Conservation (phyloP, 352 stramenopile species). For the Saprolegnia parasitica region DNA sequence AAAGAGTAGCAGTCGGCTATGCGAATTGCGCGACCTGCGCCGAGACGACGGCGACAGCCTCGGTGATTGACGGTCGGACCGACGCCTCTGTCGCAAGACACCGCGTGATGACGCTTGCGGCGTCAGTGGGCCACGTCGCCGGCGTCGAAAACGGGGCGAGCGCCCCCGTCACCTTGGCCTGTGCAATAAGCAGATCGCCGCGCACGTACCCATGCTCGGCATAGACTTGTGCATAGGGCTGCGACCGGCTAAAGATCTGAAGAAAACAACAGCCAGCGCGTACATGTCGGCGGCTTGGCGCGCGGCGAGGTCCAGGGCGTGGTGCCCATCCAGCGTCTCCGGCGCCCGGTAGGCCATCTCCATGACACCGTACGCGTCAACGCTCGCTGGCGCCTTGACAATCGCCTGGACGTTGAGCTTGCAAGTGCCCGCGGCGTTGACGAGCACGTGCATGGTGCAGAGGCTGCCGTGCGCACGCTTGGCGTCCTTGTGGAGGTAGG, state of each 20-base stretch:
- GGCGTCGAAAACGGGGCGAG: neutral
- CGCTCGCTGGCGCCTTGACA: neutral
- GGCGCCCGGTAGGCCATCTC: constrained; percentile 4
- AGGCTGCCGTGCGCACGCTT: neutral
- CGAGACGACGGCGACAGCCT: neutral
- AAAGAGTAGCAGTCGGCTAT: too few species aligned
- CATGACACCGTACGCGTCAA: neutral
- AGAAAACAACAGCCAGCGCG: constrained; percentile 5
- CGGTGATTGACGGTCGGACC: neutral
- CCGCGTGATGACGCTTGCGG: neutral
- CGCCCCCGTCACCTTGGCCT: neutral
- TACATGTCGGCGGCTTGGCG: constrained; percentile 14
- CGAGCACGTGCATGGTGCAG: constrained; percentile 8
- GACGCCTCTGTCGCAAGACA: neutral
- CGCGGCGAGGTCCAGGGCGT: neutral
- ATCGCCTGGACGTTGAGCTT: constrained; percentile 22
- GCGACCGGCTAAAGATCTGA: neutral
- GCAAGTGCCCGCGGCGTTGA: neutral
- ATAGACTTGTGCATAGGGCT: neutral
- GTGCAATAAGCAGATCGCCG: neutral
- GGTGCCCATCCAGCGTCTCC: neutral
- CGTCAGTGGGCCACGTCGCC: neutral
- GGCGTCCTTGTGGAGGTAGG: constrained; percentile 10
- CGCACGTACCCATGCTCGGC: neutral
- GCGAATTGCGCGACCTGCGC: too few species aligned